phyloP scores from a whole-genome alignment of 768 basidiomycete genomes.

The Tylopilus sp. region DNA sequence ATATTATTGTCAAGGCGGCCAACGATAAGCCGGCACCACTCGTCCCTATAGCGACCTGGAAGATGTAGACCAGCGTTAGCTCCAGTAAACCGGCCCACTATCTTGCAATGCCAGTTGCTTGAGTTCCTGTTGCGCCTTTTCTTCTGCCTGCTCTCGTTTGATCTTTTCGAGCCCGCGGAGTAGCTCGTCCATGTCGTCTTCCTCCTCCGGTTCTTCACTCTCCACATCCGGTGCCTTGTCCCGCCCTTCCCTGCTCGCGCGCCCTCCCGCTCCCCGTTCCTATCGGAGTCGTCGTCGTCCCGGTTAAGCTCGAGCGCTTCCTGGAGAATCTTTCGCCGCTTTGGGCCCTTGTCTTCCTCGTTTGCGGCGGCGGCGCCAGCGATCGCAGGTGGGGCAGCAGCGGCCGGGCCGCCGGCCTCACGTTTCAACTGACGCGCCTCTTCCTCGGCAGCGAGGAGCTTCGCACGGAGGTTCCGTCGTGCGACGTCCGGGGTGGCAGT shows the following conservation, averaged over 20 bases:
- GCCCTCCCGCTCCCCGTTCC: conserved; percentile 49
- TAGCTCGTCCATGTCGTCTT: conserved; percentile 76
- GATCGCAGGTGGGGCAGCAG: too few relatives aligned
- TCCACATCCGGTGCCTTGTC: conserved; percentile 37
- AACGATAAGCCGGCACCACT: too few relatives aligned
- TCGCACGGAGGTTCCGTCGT: conserved; percentile 75
- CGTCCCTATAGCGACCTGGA: too few relatives aligned
- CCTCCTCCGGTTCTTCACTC: conserved; percentile 66
- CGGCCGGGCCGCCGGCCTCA: conserved; percentile 74
- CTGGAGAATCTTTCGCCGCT: conserved; percentile 84
- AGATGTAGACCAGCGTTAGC: too few relatives aligned
- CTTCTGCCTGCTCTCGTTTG: conserved; percentile 91
- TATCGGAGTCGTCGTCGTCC: conserved; percentile 73
- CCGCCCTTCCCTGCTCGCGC: conserved; percentile 46
- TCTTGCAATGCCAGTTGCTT: conserved; percentile 63
- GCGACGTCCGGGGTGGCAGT: conserved; percentile 74
- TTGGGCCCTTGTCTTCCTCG: conserved; percentile 65
- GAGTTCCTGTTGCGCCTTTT: conserved; percentile 78
- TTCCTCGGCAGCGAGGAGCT: conserved; percentile 82
- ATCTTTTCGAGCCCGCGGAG: conserved; percentile 98
- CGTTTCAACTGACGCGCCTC: conserved; percentile 87
- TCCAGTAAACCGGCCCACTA: too few relatives aligned
- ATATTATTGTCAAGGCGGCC: too few relatives aligned
- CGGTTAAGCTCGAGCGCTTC: conserved; percentile 85
- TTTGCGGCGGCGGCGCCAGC: too few relatives aligned